Evolutionary conservation across 176 grass and related monocot genomes (phyloP), one percentile per base, ranked within the genome.

Genomic region (Saccharum officinarum): DNA sequence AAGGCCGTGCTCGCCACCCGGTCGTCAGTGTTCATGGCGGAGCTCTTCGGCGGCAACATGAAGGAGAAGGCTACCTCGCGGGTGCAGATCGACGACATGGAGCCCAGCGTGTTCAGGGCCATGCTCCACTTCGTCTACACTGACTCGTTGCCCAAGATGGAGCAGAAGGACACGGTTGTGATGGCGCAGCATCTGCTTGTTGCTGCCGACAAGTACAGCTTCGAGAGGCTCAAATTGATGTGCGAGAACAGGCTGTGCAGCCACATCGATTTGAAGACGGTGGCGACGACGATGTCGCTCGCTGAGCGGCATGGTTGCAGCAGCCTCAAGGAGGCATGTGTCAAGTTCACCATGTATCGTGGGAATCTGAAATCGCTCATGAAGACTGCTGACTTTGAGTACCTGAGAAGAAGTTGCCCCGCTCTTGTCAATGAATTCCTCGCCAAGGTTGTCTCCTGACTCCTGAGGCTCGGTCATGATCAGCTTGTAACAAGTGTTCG

Each of bases 161-260:
- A 33, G 33, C 33, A 33, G 33, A 3, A 2, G 33, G 36, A 37
- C 36, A 37, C 3, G 3, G 36, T 37, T 37, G 36, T 37, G 36
- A 37, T 33, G 33, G 33, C 33, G 33, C 33, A 33, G 33, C 33
- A 33, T 33, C 33, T 33, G 33, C 33, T 37, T 55, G 87, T 76
- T 16, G 87, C 87, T 13, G 87, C 74, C 1, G 87, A 85, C 70
- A 63, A 8, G n/a, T 89, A 89, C 67, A 49, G 34, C 17, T 2
- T 88, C 5, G 55, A 89, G 37, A 41, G 45, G 33, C 33, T 33
- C 33, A 33, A 33, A 33, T 33, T 33, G 33, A 33, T 33, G 33
- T 33, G 33, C 33, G 33, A 33, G 33, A 33, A 33, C n/a, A 85
- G 69, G 60, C 40, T 85, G 45, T 13, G 50, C 5, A 4, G 17